These are phyloP conservation scores for Jaenimonas drosophilae DNA, from an alignment of 208 protist genomes.

Conservation along the genomic window DNA sequence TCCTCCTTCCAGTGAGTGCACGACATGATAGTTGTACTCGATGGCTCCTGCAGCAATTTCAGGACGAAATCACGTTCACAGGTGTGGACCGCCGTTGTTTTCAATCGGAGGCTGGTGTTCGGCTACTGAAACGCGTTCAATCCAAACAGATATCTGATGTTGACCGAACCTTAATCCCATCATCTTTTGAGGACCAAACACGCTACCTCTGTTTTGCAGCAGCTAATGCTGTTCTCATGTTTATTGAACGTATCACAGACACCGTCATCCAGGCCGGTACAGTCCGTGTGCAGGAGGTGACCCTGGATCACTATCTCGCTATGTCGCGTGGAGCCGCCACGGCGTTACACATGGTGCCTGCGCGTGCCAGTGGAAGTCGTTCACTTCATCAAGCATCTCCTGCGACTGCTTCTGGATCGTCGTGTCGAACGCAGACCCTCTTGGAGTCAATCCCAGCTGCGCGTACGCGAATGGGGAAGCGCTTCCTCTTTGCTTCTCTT, in stretches of 20 bases:
- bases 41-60: constrained; percentile 45
- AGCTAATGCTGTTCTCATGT: constrained; percentile 61
- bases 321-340: constrained; percentile 48
- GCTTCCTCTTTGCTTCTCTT: constrained; percentile 54
- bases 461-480: constrained; percentile 59
- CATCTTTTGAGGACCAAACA: constrained; percentile 2
- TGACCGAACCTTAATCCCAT: constrained; percentile 16
- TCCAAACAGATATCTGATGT: too few relatives aligned
- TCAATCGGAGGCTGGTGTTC: constrained; percentile 43
- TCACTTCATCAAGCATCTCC: not conserved
- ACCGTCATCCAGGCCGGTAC: constrained; percentile 57
- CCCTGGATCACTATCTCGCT: constrained; percentile 63
- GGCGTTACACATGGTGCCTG: constrained; percentile 45
- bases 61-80: constrained; percentile 53
- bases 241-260: constrained; percentile 62
- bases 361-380: not conserved
- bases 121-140: constrained; percentile 40
- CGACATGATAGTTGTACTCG: constrained; percentile 43
- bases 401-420: not conserved
- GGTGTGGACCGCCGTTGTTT: constrained; percentile 67
- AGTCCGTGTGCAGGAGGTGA: constrained; percentile 47
- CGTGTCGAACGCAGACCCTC: constrained; percentile 19
- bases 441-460: constrained; percentile 50
- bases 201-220: constrained; percentile 75
- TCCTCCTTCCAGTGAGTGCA: constrained; percentile 53